Base-by-base conservation (phyloP, 2,329 filamentous ascomycete genomes). In the Arthrobotrys sinensis region DNA sequence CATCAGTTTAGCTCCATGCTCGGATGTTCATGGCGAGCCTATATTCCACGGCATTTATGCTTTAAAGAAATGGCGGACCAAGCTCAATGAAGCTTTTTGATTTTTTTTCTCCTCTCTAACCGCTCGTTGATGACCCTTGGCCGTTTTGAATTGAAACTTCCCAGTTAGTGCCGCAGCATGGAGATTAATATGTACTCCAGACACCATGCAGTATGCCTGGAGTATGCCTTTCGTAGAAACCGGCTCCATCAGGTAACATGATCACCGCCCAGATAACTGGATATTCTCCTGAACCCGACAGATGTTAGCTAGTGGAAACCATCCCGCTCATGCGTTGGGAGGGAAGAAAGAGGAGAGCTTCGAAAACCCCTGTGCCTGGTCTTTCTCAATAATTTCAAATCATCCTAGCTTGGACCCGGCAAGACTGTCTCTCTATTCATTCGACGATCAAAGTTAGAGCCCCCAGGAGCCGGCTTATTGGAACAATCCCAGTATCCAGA, bases 361-460 rank as follows among this genome's bases (percentile, higher is more conserved):
- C 60, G 28, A 71, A 60, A 43, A 71, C 60, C 57, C 65, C 66
- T 66, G 66, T 50, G 65, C 57, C 73, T 53, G 21, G 52, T 77
- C 45, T 11, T 77, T 77, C 73, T 77, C 73, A 65, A 77, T 68
- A 71, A 77, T 77, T 77, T 67, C 48, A 77, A 77, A 77, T 77
- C 48, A 70, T 55, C 73, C 73, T 67, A 43, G 73, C 36, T 68
- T 36, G 50, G 43, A 63, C 65, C 57, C 73, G 60, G 73, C 24
- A 63, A 19, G 36, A 60, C 43, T 69, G 63, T 40, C 19, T 60
- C 64, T 69, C 38, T 55, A 55, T 55, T 50, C 46, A 38, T 70
- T 77, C 45, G 73, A 57, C 40, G 52, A 69, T 65, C 66, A 77
- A 62, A 50, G 52, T 71, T 43, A 60, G 55, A 43, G 52, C 53